A percentile compares a stretch with the other conserved stretches of the same genome.
Evolutionary conservation across 306 rosid species (phyloP).

Genomic region (Hippophae tibetana): DNA sequence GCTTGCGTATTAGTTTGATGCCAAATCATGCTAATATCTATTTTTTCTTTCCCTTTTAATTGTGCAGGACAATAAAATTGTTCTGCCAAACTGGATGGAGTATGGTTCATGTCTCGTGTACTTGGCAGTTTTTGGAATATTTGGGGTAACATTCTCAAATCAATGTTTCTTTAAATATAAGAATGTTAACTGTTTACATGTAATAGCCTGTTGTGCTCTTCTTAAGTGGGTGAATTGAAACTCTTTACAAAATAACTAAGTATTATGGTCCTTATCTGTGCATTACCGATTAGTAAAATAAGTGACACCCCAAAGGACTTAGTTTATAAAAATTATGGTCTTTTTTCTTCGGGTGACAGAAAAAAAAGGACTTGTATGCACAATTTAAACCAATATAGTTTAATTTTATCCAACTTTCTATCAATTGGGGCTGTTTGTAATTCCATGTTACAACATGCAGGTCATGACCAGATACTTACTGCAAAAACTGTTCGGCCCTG

Average conservation of each 20-base stretch:
- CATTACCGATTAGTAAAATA: too few relatives aligned
- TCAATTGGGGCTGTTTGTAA: not conserved
- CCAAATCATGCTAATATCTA: not conserved
- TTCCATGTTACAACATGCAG: conserved; percentile 26
- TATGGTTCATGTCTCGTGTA: conserved; percentile 37
- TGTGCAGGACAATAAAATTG: conserved; percentile 18
- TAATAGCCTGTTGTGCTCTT: not conserved
- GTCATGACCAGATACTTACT: conserved; percentile 66
- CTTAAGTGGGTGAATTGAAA: not conserved
- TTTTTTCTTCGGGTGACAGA: too few relatives aligned
- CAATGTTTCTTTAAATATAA: not conserved
- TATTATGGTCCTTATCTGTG: too few relatives aligned
- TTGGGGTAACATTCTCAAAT: conserved; percentile 30
- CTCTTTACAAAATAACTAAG: not conserved
- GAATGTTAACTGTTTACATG: not conserved
- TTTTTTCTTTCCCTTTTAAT: not conserved
- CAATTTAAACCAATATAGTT: too few relatives aligned
- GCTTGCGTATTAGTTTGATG: not conserved
- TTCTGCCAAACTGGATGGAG: conserved; percentile 30
- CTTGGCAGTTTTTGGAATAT: conserved; percentile 53
- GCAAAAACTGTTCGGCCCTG: conserved; percentile 71
- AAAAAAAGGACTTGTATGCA: too few relatives aligned
- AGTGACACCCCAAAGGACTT: too few relatives aligned
- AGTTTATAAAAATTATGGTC: too few relatives aligned
- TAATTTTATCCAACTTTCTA: not conserved